Percentiles rank a stretch among this genome's conserved stretches.
phyloP scores from a whole-genome alignment of 1,139 yeast genomes.

The Nadsonia commutata region DNA sequence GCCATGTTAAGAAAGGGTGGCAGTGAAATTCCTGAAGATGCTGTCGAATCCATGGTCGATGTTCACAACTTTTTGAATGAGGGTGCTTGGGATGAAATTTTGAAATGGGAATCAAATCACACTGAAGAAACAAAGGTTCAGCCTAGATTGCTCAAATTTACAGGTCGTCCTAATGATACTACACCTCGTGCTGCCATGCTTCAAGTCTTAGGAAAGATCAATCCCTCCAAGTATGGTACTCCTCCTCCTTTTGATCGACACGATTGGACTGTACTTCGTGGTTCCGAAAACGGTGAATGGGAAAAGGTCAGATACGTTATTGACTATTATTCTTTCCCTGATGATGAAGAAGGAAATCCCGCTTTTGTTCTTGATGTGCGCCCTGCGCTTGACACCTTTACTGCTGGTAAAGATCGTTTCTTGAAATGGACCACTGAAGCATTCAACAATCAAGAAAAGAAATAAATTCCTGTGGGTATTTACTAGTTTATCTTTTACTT shows the following conservation, averaged over 20 bases:
- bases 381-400: slow-evolving; percentile 70
- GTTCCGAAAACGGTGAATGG: slow-evolving; percentile 25
- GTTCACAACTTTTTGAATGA: slow-evolving; percentile 94
- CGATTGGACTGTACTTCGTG: slow-evolving; percentile 91
- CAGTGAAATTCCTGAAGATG: slow-evolving; percentile 74
- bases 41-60: slow-evolving; percentile 93
- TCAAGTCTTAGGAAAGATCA: slow-evolving; percentile 47
- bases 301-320: slow-evolving; percentile 70
- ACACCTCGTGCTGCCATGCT: slow-evolving; percentile 79
- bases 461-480: neutral
- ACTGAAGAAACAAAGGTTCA: slow-evolving; percentile 37
- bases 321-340: slow-evolving; percentile 89
- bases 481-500: no score
- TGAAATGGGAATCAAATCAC: slow-evolving; percentile 70
- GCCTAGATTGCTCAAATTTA: slow-evolving; percentile 74
- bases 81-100: slow-evolving; percentile 94
- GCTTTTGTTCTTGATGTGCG: slow-evolving; percentile 85
- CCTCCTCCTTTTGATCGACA: slow-evolving; percentile 95
- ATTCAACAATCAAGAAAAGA: slow-evolving; percentile 19
- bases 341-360: slow-evolving; percentile 80
- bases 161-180: slow-evolving; percentile 80
- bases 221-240: slow-evolving; percentile 58
- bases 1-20: slow-evolving; percentile 95
- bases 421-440: slow-evolving; percentile 35
- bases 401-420: slow-evolving; percentile 53